Base-by-base conservation (phyloP, 495 filamentous ascomycete species). In the Cercophora samala region DNA sequence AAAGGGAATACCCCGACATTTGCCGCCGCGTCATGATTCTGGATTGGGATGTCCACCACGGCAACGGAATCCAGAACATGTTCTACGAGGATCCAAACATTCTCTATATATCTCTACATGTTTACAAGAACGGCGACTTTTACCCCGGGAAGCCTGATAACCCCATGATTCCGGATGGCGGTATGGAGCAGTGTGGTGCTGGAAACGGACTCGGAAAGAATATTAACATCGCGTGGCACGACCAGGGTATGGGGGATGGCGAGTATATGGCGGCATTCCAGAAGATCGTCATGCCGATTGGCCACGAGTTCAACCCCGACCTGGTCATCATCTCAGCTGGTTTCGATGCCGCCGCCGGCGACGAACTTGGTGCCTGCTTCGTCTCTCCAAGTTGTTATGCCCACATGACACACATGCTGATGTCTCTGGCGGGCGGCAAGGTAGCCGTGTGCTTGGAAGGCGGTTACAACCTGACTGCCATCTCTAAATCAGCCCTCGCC, bases 371-470 rank as follows among this genome's bases (percentile, higher is more conserved):
- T 51, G 92, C 89, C 37, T 99, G 96, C 75, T 93, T 90, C 70
- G 94, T 98, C 5, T 89, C 93, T 0, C 95, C 95, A 0, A 77
- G 88, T 23, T 94, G 96, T 73, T 99, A 98, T 75, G 92, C 93
- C 21, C 94, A 98, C 72, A 98, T 99, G 95, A 97, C 96, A 9
- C 91, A 97, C 73, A 97, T 97, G 93, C 85, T 99, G 19, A 98
- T 97, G 93, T 89, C 90, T 15, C 85, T 99, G n/a, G 93, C 95
- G 2, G 82, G 88, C 56, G 95, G 95, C 51, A 97, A 95, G 74
- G 83, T 98, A 58, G 91, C 91, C 11, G 92, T 96, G 24, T 97
- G 93, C 73, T 81, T 99, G 17, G 95, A 96, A 83, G 95, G 95
- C 61, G 95, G 95, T 21, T 99, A 99, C 75, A 97, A 99, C 71